Percentiles rank a stretch among this genome's conserved stretches.
Evolutionary conservation across 495 filamentous ascomycete species (phyloP).

Genomic region (Penicillium waksmanii): DNA sequence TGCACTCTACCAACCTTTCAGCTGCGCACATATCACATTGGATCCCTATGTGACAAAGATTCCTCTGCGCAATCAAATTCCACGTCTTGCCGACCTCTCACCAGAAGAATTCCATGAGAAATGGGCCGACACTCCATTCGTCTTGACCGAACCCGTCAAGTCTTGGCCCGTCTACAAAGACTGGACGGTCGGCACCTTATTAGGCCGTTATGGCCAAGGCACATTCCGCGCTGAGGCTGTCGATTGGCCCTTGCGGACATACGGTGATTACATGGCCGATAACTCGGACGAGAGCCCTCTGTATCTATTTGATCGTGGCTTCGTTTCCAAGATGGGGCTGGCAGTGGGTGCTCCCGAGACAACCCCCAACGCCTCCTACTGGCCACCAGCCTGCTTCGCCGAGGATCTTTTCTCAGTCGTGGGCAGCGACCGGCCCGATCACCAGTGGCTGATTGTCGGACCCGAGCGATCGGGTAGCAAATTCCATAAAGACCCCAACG

Average conservation of each 20-base stretch:
- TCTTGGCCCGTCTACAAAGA: constrained; percentile 76
- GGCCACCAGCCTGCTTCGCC: constrained; percentile 85
- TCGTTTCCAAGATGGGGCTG: constrained; percentile 85
- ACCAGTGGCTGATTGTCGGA: constrained; percentile 92
- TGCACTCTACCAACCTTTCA: constrained; percentile 86
- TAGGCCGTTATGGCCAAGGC: constrained; percentile 63
- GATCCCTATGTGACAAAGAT: constrained; percentile 70
- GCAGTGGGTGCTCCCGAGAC: constrained; percentile 53
- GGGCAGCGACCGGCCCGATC: constrained; percentile 78
- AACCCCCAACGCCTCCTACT: constrained; percentile 65
- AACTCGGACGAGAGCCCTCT: constrained; percentile 86
- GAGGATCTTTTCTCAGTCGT: constrained; percentile 86
- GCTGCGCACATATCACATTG: constrained; percentile 77
- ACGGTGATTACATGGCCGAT: constrained; percentile 82
- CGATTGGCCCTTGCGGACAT: constrained; percentile 82
- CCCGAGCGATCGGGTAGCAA: constrained; percentile 90
- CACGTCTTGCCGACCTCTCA: constrained; percentile 67
- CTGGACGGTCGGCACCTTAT: constrained; percentile 72
- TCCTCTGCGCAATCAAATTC: constrained; percentile 71
- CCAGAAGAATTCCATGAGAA: constrained; percentile 70
- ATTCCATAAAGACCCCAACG: constrained; percentile 88
- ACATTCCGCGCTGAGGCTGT: constrained; percentile 91
- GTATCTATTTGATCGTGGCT: constrained; percentile 88
- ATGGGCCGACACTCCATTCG: constrained; percentile 86
- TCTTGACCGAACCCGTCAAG: constrained; percentile 83